phyloP scores from a whole-genome alignment of 257 asterid species.

The Nicotiana otophora region DNA sequence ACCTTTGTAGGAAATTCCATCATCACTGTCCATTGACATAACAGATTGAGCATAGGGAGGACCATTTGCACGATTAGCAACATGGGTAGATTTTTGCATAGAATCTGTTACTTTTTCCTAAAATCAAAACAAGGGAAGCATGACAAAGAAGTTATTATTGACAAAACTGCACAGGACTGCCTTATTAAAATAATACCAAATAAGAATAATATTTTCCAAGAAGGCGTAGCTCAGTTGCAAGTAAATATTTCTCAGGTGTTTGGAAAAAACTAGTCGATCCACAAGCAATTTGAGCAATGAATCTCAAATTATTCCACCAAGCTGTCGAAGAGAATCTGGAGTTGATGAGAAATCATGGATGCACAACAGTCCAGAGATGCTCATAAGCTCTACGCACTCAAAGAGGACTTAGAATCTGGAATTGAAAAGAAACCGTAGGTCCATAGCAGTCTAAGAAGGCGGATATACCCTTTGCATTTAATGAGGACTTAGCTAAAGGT shows the following conservation, averaged over 20 bases:
- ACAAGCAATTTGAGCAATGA: not conserved
- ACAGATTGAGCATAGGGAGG: conserved; percentile 73
- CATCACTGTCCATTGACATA: conserved; percentile 74
- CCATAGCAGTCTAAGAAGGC: not conserved
- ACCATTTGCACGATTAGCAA: conserved; percentile 54
- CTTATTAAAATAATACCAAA: not conserved
- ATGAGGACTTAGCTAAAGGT: not conserved
- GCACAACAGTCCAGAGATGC: not conserved
- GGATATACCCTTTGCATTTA: not conserved
- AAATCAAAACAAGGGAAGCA: conserved; percentile 14
- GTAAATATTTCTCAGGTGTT: not conserved
- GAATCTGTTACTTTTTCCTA: conserved; percentile 80
- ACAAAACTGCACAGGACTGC: not conserved
- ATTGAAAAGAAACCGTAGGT: not conserved
- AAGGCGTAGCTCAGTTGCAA: not conserved
- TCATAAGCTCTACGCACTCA: not conserved
- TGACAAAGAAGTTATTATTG: conserved; percentile 13
- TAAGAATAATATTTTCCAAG: not conserved
- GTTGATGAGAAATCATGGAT: not conserved
- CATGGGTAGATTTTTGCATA: conserved; percentile 60
- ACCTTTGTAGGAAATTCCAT: conserved; percentile 84
- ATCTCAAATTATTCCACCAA: not conserved
- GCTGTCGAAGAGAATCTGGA: not conserved
- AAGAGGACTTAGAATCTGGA: conserved; percentile 1
- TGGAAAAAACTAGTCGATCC: not conserved